Percentiles rank a stretch among this genome's conserved stretches.
phyloP scores from a whole-genome alignment of 768 basidiomycete genomes.

The Lentinula edodes region DNA sequence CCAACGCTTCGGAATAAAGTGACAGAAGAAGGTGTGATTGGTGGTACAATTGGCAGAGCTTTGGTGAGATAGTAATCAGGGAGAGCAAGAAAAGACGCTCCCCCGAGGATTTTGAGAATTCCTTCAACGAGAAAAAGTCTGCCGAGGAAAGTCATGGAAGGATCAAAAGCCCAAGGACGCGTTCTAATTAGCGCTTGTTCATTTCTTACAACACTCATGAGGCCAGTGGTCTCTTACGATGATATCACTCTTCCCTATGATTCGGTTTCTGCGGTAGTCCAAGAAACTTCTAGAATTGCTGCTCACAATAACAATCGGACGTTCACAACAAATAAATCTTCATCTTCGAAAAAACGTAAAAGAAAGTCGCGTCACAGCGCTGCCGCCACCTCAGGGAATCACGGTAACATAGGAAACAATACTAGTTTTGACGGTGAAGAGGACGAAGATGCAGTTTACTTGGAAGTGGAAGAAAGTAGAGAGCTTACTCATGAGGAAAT shows the following conservation, averaged over 20 bases:
- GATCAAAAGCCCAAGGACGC: not conserved
- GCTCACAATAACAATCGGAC: conserved; percentile 9
- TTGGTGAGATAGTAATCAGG: not conserved
- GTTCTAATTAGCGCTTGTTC: not conserved
- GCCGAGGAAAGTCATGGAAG: not conserved
- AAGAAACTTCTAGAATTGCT: conserved; percentile 12
- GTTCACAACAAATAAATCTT: conserved; percentile 13
- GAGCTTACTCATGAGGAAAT: conserved; percentile 69
- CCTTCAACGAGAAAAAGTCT: not conserved
- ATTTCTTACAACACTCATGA: conserved; percentile 22
- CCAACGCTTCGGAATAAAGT: not conserved
- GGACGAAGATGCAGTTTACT: conserved; percentile 18
- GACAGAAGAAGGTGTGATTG: not conserved
- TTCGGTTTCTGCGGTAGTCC: conserved; percentile 6
- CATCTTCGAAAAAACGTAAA: conserved; percentile 57
- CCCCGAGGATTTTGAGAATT: not conserved
- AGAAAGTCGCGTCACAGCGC: conserved; percentile 20
- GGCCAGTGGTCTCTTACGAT: conserved; percentile 57
- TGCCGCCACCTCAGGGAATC: conserved; percentile 32
- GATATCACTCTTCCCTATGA: conserved; percentile 49
- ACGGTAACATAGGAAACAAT: conserved; percentile 26
- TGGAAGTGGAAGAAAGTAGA: conserved; percentile 44
- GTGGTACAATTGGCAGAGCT: not conserved
- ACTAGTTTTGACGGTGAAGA: not conserved
- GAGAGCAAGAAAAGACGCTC: not conserved